A percentile compares a stretch with the other conserved stretches of the same genome.
Evolutionary conservation across 257 asterid species (phyloP).

Genomic region (Plantago ovata): DNA sequence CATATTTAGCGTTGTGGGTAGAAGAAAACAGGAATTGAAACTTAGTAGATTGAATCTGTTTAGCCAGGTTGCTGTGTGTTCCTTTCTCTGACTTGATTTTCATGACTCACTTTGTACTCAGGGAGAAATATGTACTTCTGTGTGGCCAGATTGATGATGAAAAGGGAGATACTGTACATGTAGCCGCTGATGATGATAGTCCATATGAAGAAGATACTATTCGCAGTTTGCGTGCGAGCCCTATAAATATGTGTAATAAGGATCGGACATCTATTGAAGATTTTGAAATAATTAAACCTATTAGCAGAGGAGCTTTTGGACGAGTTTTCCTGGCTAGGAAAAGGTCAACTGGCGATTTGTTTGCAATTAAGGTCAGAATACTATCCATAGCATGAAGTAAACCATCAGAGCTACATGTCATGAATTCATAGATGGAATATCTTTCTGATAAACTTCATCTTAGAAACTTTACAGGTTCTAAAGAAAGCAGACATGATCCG

Average conservation of each 20-base stretch:
- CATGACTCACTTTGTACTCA: slow-evolving; percentile 36
- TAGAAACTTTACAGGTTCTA: slow-evolving; percentile 57
- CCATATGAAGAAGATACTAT: slow-evolving; percentile 69
- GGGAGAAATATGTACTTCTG: slow-evolving; percentile 89
- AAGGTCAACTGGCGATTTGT: slow-evolving; percentile 95
- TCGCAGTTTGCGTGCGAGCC: slow-evolving; percentile 93
- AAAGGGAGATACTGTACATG: slow-evolving; percentile 43
- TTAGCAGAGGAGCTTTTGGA: slow-evolving; percentile 99
- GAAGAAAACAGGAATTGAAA: background rate
- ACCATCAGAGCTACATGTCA: slow-evolving; percentile 14
- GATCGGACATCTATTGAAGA: slow-evolving; percentile 96
- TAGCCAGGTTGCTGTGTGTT: background rate
- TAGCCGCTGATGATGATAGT: slow-evolving; percentile 62
- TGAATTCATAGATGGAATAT: slow-evolving; percentile 12
- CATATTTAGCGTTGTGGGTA: too few relatives aligned
- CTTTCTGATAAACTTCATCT: slow-evolving; percentile 17
- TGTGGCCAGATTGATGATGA: slow-evolving; percentile 94
- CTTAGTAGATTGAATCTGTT: slow-evolving; percentile 17
- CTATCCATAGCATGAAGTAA: slow-evolving; percentile 13
- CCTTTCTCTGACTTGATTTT: slow-evolving; percentile 18
- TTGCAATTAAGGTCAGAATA: slow-evolving; percentile 85
- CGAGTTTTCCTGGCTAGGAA: slow-evolving; percentile 90
- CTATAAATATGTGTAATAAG: slow-evolving; percentile 71
- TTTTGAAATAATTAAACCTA: slow-evolving; percentile 96
- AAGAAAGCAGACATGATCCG: slow-evolving; percentile 95